Base-by-base conservation (phyloP, 768 basidiomycete species). In the Xerocomellus intermedius region DNA sequence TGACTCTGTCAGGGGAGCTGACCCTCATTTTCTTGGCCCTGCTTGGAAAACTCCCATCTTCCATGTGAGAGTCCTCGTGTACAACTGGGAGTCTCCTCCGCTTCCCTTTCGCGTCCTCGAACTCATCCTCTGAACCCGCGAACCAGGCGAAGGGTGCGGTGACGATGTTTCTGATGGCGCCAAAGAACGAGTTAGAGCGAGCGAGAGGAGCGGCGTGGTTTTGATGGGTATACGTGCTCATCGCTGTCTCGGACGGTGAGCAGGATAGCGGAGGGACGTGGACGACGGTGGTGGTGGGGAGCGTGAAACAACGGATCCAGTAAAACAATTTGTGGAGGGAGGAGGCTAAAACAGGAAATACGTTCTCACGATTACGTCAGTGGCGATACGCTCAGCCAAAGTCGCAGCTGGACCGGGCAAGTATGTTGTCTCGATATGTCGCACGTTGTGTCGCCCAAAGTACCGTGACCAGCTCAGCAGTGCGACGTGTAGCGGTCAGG, bases 121-220 rank as follows among this genome's bases (percentile, higher is more conserved):
- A 73, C 59, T 80, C 80, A 65, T 80, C 80, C 57, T 76, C 75
- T 56, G 75, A 68, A 59, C 75, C 69, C 60, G 80, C 77, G 72
- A 86, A 83, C 72, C 80, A 76, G 46, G 69, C 43, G 59, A 87
- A 75, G 42, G 85, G 83, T 19, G 83, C 82, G 32, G 84, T 80
- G 57, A 87, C 85, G 66, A 86, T 73, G 72, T 77, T 82, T 76
- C 81, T 86, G 70, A 87, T 79, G 44, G 83, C 69, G 47, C 82
- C 83, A 41, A 86, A 67, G 62, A 87, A 76, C 26, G 86, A 85
- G 19, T 75, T 80, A n/a, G 78, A 77, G 60, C 83, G 82, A 60
- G 70, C 72, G 42, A 84, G 65, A 12, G 75, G 58, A 60, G 70
- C 52, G 64, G 75, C 41, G 63, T 59, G 60, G 9, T 58, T 57